Base-by-base conservation (phyloP, 2,329 filamentous ascomycete species). In the Fusarium sp. region DNA sequence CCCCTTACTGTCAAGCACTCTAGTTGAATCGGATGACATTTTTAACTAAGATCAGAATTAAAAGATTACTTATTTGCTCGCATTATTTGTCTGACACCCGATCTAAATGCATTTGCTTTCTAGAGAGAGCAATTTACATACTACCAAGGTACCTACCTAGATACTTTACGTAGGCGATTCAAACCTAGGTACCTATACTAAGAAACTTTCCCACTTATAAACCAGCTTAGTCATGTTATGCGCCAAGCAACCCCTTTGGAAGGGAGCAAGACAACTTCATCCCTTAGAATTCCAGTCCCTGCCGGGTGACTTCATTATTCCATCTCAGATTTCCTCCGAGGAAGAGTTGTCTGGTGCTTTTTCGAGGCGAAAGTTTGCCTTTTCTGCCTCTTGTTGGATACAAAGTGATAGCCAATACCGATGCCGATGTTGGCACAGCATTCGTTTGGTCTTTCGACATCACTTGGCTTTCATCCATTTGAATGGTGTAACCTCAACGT, bases 211-310 rank as follows among this genome's bases (percentile, higher is more conserved):
- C 17, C 19, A 28, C n/a, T 14, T 19, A 15, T 40, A 17, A 39
- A 12, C 20, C 12, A 36, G 66, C 61, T 73, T 70, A 73, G 68
- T 73, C 68, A 73, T 62, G 15, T 17, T 30, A 20, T 14, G 34
- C 30, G 11, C 51, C 42, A 57, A 52, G 56, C 20, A 54, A 20
- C 56, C 67, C 71, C 62, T 69, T 61, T 23, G 32, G 50, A 71
- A 55, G 68, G 62, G 64, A 65, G 47, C 61, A 54, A 61, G 56
- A 64, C 67, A 69, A 67, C 61, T 28, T 71, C 65, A 70, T 68
- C 71, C 70, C 68, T 73, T 73, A 43, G 51, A 62, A 72, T 73
- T 71, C 61, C 62, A 73, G 52, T 60, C 51, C 60, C 42, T 61
- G 20, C 47, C 57, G 23, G 39, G 56, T 65, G 54, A 66, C 47